Evolutionary conservation across 345 rosid species (phyloP).

Genomic region (Melaleuca alternifolia): DNA sequence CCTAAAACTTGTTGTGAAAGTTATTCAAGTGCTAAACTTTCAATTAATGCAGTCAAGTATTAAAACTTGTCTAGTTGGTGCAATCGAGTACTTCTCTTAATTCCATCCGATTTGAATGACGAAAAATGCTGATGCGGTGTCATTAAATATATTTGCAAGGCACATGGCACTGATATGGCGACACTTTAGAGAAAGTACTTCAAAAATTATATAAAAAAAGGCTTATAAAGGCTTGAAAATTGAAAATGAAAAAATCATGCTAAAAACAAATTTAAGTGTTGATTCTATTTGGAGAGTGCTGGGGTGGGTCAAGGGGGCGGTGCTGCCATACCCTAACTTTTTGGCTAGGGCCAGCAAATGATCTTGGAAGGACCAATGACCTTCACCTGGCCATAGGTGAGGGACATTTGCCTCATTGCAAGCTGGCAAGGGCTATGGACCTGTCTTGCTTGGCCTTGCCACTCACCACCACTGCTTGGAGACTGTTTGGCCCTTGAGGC

Average conservation of each 20-base stretch:
- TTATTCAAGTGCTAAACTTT: background rate
- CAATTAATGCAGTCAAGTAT: background rate
- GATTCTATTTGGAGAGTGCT: background rate
- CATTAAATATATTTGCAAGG: background rate
- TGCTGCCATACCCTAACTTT: background rate
- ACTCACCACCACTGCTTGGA: accelerated
- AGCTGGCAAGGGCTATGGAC: background rate
- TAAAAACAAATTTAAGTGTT: background rate
- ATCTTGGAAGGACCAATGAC: background rate
- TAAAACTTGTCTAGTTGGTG: background rate
- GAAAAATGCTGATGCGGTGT: background rate
- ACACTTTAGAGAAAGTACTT: background rate
- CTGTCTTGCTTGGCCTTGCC: background rate
- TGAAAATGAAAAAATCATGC: background rate
- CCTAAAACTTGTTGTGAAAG: background rate
- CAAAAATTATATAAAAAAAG: background rate
- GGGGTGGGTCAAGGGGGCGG: background rate
- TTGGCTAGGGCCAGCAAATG: background rate
- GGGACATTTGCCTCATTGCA: background rate
- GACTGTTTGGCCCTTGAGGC: background rate
- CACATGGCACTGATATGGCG: background rate
- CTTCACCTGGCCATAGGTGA: background rate
- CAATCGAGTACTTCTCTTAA: background rate
- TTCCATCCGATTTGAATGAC: background rate
- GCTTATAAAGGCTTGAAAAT: background rate